phyloP scores from a whole-genome alignment of 2,329 filamentous ascomycete species.

The Trichothecium roseum region DNA sequence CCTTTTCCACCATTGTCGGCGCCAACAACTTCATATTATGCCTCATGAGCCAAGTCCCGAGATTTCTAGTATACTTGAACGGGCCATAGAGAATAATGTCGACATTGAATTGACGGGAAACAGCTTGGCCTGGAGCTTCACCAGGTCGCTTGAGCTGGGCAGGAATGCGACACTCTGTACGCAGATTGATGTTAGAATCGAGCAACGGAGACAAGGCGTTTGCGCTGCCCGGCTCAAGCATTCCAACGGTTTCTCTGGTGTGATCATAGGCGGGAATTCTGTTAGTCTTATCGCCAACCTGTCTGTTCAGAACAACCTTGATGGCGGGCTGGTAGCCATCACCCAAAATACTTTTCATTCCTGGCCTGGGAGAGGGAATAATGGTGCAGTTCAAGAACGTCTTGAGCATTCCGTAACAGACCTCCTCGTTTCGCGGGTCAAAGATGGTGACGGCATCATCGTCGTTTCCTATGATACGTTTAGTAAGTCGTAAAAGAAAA shows the following conservation, averaged over 20 bases:
- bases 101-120: constrained; percentile 51
- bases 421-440: constrained; percentile 55
- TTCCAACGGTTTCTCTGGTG: constrained; percentile 61
- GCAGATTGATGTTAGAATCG: constrained; percentile 55
- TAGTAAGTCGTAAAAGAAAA: too few relatives aligned
- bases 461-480: constrained; percentile 33
- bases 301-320: constrained; percentile 58
- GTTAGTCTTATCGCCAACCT: constrained; percentile 40
- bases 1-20: constrained; percentile 55
- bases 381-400: constrained; percentile 54
- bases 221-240: constrained; percentile 59
- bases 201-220: constrained; percentile 61
- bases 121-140: constrained; percentile 54
- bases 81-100: constrained; percentile 75
- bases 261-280: constrained; percentile 67
- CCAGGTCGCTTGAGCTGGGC: constrained; percentile 49
- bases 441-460: constrained; percentile 47
- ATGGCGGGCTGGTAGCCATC: constrained; percentile 60
- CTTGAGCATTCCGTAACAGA: constrained; percentile 73
- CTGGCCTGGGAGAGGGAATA: constrained; percentile 60
- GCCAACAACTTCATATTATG: constrained; percentile 57
- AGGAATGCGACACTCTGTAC: constrained; percentile 62
- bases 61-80: constrained; percentile 48
- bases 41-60: constrained; percentile 57
- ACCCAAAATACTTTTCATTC: constrained; percentile 46